These are phyloP conservation scores for Cyclostephanos invisitatus DNA, from an alignment of 108 stramenopile genomes.

Conservation along the genomic window DNA sequence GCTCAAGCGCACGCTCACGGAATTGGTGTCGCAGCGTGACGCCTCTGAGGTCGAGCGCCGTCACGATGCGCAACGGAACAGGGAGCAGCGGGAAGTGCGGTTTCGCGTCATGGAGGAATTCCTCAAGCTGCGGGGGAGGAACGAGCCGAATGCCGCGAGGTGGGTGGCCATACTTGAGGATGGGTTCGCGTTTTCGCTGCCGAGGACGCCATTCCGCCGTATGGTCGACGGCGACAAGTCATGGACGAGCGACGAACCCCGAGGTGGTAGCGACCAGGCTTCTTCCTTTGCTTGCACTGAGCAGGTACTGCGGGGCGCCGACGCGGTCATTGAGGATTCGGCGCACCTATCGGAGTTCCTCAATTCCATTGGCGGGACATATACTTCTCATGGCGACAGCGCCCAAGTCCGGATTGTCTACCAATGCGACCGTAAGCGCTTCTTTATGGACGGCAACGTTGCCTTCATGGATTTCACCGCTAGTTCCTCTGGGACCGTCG, in stretches of 20 bases:
- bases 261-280: slow-evolving; percentile 3
- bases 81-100: slow-evolving; percentile 81
- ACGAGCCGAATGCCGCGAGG: slow-evolving; percentile 67
- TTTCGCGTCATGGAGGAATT: slow-evolving; percentile 87
- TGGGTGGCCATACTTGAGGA: slow-evolving; percentile 87
- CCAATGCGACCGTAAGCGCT: slow-evolving; percentile 71
- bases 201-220: slow-evolving; percentile 60
- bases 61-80: slow-evolving; percentile 60
- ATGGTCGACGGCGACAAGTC: slow-evolving; percentile 51
- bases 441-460: slow-evolving; percentile 79
- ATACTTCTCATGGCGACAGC: neutral
- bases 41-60: slow-evolving; percentile 72
- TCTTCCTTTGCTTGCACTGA: slow-evolving; percentile 38
- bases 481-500: slow-evolving; percentile 49
- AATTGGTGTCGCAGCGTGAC: slow-evolving; percentile 80
- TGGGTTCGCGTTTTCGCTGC: slow-evolving; percentile 72
- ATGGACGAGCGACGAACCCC: slow-evolving; percentile 4
- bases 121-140: slow-evolving; percentile 74
- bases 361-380: slow-evolving; percentile 45
- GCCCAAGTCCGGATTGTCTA: slow-evolving; percentile 51
- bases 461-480: slow-evolving; percentile 75
- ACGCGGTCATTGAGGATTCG: slow-evolving; percentile 74
- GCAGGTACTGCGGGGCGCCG: slow-evolving; percentile 64
- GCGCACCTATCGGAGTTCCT: slow-evolving; percentile 54
- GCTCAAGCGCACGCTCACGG: slow-evolving; percentile 84